A percentile compares a stretch with the other conserved stretches of the same genome.
Conservation (phyloP, 176 grass and related monocot genomes). For the Raddia guianensis region DNA sequence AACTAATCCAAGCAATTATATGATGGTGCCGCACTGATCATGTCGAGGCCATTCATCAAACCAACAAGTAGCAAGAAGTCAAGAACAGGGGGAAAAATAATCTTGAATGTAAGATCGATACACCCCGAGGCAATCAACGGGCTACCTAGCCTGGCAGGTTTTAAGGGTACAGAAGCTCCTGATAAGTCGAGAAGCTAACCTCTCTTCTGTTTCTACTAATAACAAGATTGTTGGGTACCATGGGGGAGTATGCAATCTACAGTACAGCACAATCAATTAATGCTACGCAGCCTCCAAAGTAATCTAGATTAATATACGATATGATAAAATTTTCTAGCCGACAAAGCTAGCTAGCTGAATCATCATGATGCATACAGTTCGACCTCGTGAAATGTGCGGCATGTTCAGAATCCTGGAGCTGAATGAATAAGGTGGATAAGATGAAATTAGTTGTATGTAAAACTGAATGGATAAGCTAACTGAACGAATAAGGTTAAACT, state of each 20-base stretch:
- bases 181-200: no score
- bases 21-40: not conserved
- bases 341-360: not conserved
- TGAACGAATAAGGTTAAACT: no score
- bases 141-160: no score
- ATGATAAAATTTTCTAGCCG: no score
- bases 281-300: not conserved
- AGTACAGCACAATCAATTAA: not conserved
- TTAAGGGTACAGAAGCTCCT: no score
- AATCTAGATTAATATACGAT: not conserved
- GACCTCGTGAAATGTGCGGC: no score
- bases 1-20: constrained; percentile 24
- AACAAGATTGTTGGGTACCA: not conserved
- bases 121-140: no score
- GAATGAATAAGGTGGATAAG: no score
- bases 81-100: not conserved
- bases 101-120: constrained; percentile 5
- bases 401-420: no score
- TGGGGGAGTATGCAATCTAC: not conserved
- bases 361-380: not conserved
- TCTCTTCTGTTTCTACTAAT: not conserved
- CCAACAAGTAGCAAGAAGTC: not conserved
- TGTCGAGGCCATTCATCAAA: not conserved
- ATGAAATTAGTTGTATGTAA: no score
- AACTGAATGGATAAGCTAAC: no score